phyloP scores from a whole-genome alignment of 768 basidiomycete genomes.

The Nidula microcarpa region DNA sequence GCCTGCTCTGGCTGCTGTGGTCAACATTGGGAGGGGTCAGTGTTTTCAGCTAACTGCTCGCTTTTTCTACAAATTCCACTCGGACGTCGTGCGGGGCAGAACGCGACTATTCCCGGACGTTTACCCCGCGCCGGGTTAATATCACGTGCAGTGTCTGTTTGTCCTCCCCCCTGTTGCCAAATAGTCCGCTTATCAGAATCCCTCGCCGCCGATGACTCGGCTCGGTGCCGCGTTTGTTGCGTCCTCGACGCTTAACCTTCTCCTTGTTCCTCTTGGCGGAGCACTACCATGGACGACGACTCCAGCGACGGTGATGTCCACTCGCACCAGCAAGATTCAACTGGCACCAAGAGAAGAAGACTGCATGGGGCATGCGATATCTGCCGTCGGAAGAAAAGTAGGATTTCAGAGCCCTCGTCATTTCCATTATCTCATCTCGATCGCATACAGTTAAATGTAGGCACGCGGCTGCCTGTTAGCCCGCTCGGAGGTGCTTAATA shows the following conservation, averaged over 20 bases:
- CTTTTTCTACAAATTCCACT: too few relatives aligned
- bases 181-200: neutral
- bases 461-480: too few relatives aligned
- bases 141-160: neutral
- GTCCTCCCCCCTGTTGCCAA: neutral
- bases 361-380: conserved; percentile 43
- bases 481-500: neutral
- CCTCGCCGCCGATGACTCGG: neutral
- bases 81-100: neutral
- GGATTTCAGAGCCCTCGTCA: neutral
- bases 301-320: neutral
- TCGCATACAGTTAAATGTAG: too few relatives aligned
- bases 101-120: neutral
- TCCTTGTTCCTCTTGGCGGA: neutral
- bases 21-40: conserved; percentile 12
- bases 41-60: too few relatives aligned
- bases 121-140: neutral
- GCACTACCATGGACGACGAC: neutral
- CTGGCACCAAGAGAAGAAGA: conserved; percentile 29
- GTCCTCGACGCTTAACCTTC: neutral
- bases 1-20: conserved; percentile 16
- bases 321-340: neutral
- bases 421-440: too few relatives aligned
- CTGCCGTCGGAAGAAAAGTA: conserved; percentile 44
- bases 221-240: neutral